phyloP scores from a whole-genome alignment of 2,329 filamentous ascomycete species.

The Colletotrichum tropicicola region DNA sequence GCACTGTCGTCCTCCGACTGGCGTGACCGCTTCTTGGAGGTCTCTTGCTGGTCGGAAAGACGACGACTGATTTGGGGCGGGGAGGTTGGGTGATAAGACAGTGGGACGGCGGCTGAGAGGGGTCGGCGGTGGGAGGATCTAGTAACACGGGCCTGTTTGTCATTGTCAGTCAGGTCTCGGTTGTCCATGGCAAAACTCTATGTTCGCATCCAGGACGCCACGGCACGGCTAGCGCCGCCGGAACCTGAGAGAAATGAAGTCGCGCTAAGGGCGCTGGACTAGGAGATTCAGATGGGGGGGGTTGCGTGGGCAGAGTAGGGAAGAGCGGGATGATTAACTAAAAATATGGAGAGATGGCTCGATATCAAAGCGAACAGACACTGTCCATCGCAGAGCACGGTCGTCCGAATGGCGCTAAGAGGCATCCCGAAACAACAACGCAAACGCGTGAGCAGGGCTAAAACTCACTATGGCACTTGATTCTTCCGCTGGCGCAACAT shows the following conservation, averaged over 20 bases:
- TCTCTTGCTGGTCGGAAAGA: constrained; percentile 66
- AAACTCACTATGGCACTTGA: constrained; percentile 57
- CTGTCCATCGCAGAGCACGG: constrained; percentile 22
- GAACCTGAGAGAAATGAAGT: constrained; percentile 27
- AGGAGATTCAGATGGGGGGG: constrained; percentile 9
- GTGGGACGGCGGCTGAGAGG: constrained; percentile 59
- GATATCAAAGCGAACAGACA: constrained; percentile 15
- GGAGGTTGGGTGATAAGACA: constrained; percentile 56
- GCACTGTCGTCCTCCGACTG: constrained; percentile 51
- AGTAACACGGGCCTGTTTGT: constrained; percentile 55
- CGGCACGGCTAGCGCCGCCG: neutral
- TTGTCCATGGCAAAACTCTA: constrained; percentile 14
- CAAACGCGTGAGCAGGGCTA: constrained; percentile 13
- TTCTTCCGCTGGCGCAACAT: constrained; percentile 43
- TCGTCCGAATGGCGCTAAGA: constrained; percentile 19
- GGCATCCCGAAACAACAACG: constrained; percentile 27
- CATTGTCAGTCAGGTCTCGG: constrained; percentile 35
- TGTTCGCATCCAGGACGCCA: neutral
- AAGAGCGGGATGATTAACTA: constrained; percentile 11
- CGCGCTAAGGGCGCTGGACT: constrained; percentile 7
- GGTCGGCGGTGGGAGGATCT: constrained; percentile 60
- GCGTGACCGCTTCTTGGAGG: constrained; percentile 47
- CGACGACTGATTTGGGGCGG: constrained; percentile 61
- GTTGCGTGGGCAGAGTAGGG: neutral
- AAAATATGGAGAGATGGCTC: constrained; percentile 18